These are phyloP conservation scores for Ampelocalamus luodianensis DNA, from an alignment of 176 grass and related monocot genomes.

Conservation along the genomic window DNA sequence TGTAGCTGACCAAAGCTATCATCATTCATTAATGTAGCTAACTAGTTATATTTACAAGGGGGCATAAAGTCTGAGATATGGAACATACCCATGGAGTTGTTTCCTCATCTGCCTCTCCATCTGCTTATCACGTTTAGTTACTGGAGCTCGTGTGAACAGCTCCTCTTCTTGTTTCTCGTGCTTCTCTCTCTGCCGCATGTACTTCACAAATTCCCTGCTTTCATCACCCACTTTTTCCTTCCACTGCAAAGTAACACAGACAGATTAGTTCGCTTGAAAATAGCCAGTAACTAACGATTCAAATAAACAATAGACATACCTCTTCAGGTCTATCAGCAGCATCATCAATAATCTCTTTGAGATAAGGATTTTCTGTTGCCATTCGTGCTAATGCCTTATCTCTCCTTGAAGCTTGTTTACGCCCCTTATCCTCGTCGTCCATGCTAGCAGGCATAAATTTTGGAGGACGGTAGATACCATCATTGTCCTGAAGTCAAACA, in stretches of 20 bases:
- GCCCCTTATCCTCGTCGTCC: slow-evolving; percentile 72
- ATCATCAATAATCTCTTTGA: slow-evolving; percentile 72
- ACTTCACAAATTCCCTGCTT: slow-evolving; percentile 73
- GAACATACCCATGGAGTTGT: slow-evolving; percentile 70
- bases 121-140: slow-evolving; percentile 79
- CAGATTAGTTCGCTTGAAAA: slow-evolving; percentile 26
- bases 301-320: slow-evolving; percentile 54
- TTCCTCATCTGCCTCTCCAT: slow-evolving; percentile 63
- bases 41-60: too few species aligned
- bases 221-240: slow-evolving; percentile 74
- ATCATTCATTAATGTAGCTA: not conserved
- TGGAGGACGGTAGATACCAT: slow-evolving; percentile 76
- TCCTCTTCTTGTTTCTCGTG: slow-evolving; percentile 78
- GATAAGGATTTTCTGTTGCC: slow-evolving; percentile 66
- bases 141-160: slow-evolving; percentile 50
- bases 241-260: slow-evolving; percentile 47
- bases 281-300: not conserved
- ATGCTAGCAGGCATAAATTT: slow-evolving; percentile 70
- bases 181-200: slow-evolving; percentile 66
- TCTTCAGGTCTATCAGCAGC: slow-evolving; percentile 80
- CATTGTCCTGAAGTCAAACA: slow-evolving; percentile 53
- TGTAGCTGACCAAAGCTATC: not conserved
- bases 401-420: slow-evolving; percentile 74
- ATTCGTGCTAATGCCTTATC: slow-evolving; percentile 65
- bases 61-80: not conserved